Evolutionary conservation across 1,284 basidiomycete species (phyloP), one percentile per base, ranked within the genome.

Genomic region (Sporisorium iseilematis-ciliati): DNA sequence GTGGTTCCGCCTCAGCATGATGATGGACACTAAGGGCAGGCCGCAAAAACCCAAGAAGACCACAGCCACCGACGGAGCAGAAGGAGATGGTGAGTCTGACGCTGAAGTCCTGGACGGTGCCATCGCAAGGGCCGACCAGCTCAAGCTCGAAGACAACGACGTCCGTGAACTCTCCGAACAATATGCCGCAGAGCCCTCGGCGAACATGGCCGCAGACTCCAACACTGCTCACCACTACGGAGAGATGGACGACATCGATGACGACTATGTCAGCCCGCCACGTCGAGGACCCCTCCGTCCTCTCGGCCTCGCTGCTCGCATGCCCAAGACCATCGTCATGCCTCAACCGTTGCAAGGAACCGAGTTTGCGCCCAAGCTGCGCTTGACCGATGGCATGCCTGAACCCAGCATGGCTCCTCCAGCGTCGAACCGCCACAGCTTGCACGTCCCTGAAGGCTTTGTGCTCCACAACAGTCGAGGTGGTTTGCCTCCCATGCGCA

Each of bases 401-500:
- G 35, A 53, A 7, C 16, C 40, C 10, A 8, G 35, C 11, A 23
- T 16, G 1, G 45, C 45, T 46, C 52, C 60, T 14, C 18, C 41
- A n/a, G 46, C 45, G 18, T 25, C 52, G 0, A 65, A 66, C 35
- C 68, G 73, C 14, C 72, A 71, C 52, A 77, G 65, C 51, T n/a
- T 80, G 40, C 74, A 81, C 42, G 80, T 79, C 3, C 79, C 79
- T 10, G 78, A 80, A 12, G 80, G 80, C 7, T 82, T 82, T 33
- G 79, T 82, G 8, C 69, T 82, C 20, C 80, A 80, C 54, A 49
- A 80, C 35, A 63, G 23, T 8, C 70, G 63, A 18, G 64, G 76
- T 16, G 73, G 73, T 14, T 52, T 78, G 59, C 79, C 80, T 18
- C 75, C 79, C 2, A 73, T 79, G 58, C 70, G 73, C 26, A 66